Conservation (phyloP, 768 basidiomycete species). For the Lactarius hengduanensis region DNA sequence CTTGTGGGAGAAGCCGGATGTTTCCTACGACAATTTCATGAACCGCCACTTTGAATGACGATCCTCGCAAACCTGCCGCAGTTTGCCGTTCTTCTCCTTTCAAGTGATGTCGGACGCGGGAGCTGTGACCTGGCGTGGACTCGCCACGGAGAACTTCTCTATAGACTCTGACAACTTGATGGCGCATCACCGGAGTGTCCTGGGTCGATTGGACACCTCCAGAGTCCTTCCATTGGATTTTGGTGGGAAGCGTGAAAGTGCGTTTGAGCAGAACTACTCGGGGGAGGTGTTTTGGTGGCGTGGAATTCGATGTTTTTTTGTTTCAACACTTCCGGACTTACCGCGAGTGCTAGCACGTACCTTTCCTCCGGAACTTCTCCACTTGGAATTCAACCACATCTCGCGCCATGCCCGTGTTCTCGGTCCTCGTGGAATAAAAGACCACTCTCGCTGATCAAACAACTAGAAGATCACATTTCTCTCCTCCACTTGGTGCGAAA, state of each 20-base stretch:
- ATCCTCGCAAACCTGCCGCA: conserved; percentile 13
- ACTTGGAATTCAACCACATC: conserved; percentile 19
- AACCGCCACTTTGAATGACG: conserved; percentile 13
- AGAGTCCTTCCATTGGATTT: conserved; percentile 9
- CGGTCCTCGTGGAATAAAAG: conserved; percentile 18
- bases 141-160: conserved; percentile 2
- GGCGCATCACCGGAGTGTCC: conserved; percentile 12
- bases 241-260: conserved; percentile 1
- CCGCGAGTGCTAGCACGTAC: conserved; percentile 3
- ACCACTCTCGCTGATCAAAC: conserved; percentile 25
- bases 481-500: conserved; percentile 17
- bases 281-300: background rate
- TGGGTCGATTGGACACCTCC: conserved; percentile 16
- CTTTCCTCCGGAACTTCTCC: conserved; percentile 3
- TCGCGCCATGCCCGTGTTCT: conserved; percentile 25
- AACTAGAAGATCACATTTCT: conserved; percentile 16
- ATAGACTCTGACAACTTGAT: conserved; percentile 13
- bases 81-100: conserved; percentile 12
- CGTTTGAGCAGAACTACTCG: conserved; percentile 10
- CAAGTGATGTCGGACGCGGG: background rate
- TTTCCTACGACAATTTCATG: conserved; percentile 7
- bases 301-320: conserved; percentile 6
- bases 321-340: background rate
- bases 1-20: background rate
- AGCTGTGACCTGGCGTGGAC: conserved; percentile 1